Evolutionary conservation across 208 protist species (phyloP).

Genomic region (Porcisia deanei): DNA sequence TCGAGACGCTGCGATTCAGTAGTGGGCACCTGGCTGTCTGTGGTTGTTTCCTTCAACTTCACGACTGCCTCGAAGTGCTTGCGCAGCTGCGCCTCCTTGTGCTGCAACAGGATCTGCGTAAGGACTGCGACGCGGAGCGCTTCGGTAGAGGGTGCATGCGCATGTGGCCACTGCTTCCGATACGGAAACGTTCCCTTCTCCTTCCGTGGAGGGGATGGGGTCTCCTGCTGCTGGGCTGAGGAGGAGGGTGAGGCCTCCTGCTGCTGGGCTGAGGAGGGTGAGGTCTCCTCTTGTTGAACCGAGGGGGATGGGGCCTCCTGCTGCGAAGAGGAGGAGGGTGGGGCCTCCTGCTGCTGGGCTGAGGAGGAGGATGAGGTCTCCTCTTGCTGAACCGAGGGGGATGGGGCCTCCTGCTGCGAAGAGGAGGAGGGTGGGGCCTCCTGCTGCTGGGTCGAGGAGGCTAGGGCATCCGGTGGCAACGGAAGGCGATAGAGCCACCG

Average conservation of each 20-base stretch:
- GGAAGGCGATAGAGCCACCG: background rate
- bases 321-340: too few species aligned
- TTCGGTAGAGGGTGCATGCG: slow-evolving; percentile 16
- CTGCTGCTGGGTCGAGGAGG: background rate
- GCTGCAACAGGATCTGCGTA: slow-evolving; percentile 21
- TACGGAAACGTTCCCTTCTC: too few species aligned
- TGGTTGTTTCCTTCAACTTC: slow-evolving; percentile 15
- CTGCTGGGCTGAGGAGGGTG: too few species aligned
- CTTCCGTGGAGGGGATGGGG: too few species aligned
- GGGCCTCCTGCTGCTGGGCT: too few species aligned
- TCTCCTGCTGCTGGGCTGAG: too few species aligned
- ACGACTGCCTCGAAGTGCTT: slow-evolving; percentile 14
- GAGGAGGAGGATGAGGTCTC: too few species aligned
- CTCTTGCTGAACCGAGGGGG: too few species aligned
- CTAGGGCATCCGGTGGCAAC: background rate
- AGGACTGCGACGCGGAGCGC: slow-evolving; percentile 25
- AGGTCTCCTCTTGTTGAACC: too few species aligned
- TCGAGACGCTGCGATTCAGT: slow-evolving; percentile 34
- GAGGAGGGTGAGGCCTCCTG: too few species aligned
- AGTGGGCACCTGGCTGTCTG: slow-evolving; percentile 27
- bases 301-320: background rate
- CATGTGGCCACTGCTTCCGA: slow-evolving; percentile 1
- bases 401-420: too few species aligned
- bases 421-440: too few species aligned
- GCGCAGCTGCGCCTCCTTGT: slow-evolving; percentile 29